phyloP scores from a whole-genome alignment of 2,329 filamentous ascomycete species.

The Myriosclerotinia duriaeana region DNA sequence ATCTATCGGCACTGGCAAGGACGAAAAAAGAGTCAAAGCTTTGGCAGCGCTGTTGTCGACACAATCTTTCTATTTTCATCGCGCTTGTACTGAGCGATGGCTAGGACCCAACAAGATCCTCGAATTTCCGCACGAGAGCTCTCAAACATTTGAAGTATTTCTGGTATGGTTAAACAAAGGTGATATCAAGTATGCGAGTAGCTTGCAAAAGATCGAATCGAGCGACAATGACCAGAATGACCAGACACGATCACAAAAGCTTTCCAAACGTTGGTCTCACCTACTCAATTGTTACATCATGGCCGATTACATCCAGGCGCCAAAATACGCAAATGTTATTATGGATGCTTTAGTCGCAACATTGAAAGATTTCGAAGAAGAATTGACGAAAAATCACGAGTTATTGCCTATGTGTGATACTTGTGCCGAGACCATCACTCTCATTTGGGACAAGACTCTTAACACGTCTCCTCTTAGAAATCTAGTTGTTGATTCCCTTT shows the following conservation, averaged over 20 bases:
- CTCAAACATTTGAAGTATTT: neutral
- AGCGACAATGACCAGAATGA: neutral
- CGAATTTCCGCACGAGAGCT: neutral
- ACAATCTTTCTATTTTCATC: neutral
- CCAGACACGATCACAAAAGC: neutral
- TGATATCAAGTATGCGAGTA: neutral
- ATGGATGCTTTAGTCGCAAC: neutral
- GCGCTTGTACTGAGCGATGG: neutral
- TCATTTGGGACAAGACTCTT: neutral
- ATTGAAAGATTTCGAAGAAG: neutral
- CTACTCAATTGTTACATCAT: neutral
- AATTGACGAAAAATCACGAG: neutral
- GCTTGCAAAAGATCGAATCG: neutral
- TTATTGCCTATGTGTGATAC: neutral
- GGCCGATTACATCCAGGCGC: conserved; percentile 1
- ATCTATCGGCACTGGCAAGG: neutral
- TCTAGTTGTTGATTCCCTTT: neutral
- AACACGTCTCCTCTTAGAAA: neutral
- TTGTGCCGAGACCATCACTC: neutral
- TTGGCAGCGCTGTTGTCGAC: neutral
- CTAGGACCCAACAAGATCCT: neutral
- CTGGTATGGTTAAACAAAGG: neutral
- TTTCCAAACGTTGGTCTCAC: neutral
- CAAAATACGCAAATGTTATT: neutral
- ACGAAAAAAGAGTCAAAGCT: neutral